Evolutionary conservation across 495 filamentous ascomycete species (phyloP).

Genomic region (Viridothelium virens): DNA sequence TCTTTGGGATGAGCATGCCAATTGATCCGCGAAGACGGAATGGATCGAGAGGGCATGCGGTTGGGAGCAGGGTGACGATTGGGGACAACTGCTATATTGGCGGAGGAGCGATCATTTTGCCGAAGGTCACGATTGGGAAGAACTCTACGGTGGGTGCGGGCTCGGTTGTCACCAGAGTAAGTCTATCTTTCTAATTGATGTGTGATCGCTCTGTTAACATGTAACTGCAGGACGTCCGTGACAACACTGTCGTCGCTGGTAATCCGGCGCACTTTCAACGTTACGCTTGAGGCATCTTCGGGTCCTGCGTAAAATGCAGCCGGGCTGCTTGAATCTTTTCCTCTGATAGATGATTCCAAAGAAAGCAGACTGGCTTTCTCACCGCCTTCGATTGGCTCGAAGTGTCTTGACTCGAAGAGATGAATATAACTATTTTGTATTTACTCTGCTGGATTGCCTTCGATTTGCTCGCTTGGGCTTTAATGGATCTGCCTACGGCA

Average conservation of each 20-base stretch:
- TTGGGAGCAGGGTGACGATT: conserved; percentile 67
- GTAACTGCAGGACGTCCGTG: conserved; percentile 47
- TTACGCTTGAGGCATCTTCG: background rate
- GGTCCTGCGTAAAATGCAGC: background rate
- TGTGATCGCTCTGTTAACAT: conserved; percentile 6
- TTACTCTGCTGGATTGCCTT: too few species aligned
- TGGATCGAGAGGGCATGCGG: conserved; percentile 63
- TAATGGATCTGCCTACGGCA: too few species aligned
- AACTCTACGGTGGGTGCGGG: conserved; percentile 35
- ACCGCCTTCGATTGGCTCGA: too few species aligned
- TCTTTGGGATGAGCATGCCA: conserved; percentile 68
- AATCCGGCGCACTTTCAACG: conserved; percentile 44
- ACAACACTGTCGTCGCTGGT: conserved; percentile 53
- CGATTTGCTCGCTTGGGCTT: too few species aligned
- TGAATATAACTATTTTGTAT: too few species aligned
- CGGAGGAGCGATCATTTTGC: conserved; percentile 73
- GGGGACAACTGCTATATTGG: conserved; percentile 89
- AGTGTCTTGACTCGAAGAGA: too few species aligned
- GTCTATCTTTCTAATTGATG: conserved; percentile 11
- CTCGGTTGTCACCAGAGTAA: conserved; percentile 36
- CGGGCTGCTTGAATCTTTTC: background rate
- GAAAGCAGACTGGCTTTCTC: too few species aligned
- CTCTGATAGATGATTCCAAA: background rate
- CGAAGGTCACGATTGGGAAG: conserved; percentile 34
- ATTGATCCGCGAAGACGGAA: conserved; percentile 68